These are phyloP conservation scores for Aspergillus hancockii DNA, from an alignment of 495 filamentous ascomycete species.

Conservation along the genomic window DNA sequence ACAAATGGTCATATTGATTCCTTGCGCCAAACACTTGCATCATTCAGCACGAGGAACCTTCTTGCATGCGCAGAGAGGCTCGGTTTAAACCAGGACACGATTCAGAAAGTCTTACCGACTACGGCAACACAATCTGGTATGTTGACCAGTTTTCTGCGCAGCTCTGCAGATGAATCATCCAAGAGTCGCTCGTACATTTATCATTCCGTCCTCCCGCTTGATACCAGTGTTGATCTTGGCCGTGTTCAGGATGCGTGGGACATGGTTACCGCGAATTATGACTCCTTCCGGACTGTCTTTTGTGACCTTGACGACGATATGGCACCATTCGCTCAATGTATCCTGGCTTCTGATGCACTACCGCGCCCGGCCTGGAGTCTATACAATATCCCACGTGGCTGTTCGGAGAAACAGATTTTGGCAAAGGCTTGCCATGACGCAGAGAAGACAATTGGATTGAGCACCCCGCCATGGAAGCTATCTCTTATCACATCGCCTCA, in stretches of 20 bases:
- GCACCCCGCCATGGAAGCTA: conserved; percentile 33
- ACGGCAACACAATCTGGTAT: conserved; percentile 77
- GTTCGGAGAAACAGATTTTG: conserved; percentile 28
- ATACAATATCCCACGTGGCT: conserved; percentile 16
- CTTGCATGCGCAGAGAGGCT: conserved; percentile 44
- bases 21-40: neutral
- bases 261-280: conserved; percentile 37
- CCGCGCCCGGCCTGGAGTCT: conserved; percentile 45
- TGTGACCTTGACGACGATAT: conserved; percentile 65
- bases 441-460: conserved; percentile 19
- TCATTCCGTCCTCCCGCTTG: conserved; percentile 57
- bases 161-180: conserved; percentile 27
- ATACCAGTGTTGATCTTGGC: conserved; percentile 33
- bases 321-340: conserved; percentile 63
- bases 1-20: neutral
- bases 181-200: conserved; percentile 62
- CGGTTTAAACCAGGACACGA: conserved; percentile 37
- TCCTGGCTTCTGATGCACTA: conserved; percentile 9
- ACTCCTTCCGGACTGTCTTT: conserved; percentile 67
- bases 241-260: conserved; percentile 53
- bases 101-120: conserved; percentile 69
- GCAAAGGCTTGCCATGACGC: conserved; percentile 20
- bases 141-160: conserved; percentile 60
- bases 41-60: conserved; percentile 17
- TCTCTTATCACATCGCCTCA: conserved; percentile 33